These are phyloP conservation scores for Metarhizium humberi DNA, from an alignment of 2,329 filamentous ascomycete species.

Conservation along the genomic window DNA sequence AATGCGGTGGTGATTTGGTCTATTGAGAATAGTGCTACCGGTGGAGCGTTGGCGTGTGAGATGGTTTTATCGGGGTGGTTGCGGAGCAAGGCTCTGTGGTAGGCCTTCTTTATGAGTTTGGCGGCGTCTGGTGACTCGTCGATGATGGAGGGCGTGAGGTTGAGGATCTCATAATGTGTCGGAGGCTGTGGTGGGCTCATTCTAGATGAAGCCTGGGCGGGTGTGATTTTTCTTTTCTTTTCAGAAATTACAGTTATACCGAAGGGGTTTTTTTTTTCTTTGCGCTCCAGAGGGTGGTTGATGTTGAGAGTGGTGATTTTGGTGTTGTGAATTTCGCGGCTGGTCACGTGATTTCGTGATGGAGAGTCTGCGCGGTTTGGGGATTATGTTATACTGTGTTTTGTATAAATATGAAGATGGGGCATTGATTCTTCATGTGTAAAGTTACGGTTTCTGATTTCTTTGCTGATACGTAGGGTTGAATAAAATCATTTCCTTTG, in stretches of 20 bases:
- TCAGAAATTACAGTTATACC: too few relatives aligned
- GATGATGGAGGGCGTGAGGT: slow-evolving; percentile 40
- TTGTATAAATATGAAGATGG: too few relatives aligned
- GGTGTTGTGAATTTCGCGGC: background rate
- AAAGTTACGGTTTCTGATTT: background rate
- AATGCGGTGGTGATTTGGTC: slow-evolving; percentile 57
- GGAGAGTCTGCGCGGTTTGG: background rate
- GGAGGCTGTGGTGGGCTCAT: slow-evolving; percentile 7
- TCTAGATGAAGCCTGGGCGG: background rate
- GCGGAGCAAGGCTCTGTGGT: slow-evolving; percentile 53
- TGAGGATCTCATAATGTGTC: slow-evolving; percentile 54
- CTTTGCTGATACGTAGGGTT: background rate
- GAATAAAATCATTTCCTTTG: too few relatives aligned
- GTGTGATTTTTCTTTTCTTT: too few relatives aligned
- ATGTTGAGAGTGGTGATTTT: background rate
- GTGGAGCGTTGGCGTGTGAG: background rate
- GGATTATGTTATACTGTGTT: too few relatives aligned
- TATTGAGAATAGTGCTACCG: slow-evolving; percentile 34
- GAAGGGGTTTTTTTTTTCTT: too few relatives aligned
- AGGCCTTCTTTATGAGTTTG: slow-evolving; percentile 50
- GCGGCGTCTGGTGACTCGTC: slow-evolving; percentile 31
- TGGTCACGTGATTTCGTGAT: slow-evolving; percentile 7
- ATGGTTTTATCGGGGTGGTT: slow-evolving; percentile 55
- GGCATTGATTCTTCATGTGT: too few relatives aligned
- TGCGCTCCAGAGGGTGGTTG: background rate